A percentile compares a stretch with the other conserved stretches of the same genome.
Conservation (phyloP, 2,329 filamentous ascomycete species). For the Pestalotiopsis sp. region DNA sequence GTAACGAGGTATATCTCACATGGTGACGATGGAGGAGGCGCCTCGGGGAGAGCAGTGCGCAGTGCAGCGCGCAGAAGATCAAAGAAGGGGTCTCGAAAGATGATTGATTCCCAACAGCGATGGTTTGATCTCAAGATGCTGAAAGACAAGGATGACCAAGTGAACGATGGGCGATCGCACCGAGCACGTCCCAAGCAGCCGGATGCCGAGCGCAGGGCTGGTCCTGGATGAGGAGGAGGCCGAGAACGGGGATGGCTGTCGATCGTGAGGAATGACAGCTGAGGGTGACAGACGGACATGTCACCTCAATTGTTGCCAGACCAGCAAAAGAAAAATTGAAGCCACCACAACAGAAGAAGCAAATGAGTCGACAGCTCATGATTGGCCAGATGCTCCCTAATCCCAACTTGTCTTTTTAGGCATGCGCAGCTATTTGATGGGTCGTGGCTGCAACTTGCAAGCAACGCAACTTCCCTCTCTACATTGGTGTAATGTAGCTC, state of each 20-base stretch:
- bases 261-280: background rate
- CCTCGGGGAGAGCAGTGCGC: too few species aligned
- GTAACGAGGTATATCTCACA: too few species aligned
- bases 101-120: background rate
- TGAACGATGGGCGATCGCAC: background rate
- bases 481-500: background rate
- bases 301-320: background rate
- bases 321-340: background rate
- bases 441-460: background rate
- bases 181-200: background rate
- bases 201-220: background rate
- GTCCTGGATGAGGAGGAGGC: background rate
- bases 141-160: background rate
- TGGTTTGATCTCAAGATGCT: background rate
- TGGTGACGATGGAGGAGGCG: too few species aligned
- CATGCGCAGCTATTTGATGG: background rate
- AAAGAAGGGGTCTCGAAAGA: too few species aligned
- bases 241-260: background rate
- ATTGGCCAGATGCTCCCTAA: background rate
- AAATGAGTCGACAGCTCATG: background rate
- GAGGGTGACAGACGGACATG: background rate
- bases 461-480: background rate
- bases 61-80: too few species aligned
- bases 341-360: background rate
- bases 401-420: constrained; percentile 4